Evolutionary conservation across 1,284 basidiomycete genomes (phyloP).

Genomic region (Fomes fomentarius): DNA sequence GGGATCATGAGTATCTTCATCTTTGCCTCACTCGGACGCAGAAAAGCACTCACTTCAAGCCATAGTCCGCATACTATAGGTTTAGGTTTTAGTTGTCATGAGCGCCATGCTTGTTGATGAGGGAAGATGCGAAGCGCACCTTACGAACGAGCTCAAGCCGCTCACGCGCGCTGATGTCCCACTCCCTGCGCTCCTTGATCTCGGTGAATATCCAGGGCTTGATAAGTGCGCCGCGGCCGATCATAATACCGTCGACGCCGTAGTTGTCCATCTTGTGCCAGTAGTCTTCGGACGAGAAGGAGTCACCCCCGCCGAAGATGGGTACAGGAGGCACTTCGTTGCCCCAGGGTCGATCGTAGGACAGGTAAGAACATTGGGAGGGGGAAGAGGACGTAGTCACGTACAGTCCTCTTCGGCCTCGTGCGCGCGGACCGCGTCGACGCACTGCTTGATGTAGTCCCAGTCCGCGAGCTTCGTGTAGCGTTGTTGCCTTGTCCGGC

Average conservation of each 20-base stretch:
- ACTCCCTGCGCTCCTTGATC: slow-evolving; percentile 88
- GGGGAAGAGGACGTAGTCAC: slow-evolving; percentile 32
- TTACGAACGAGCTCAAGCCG: slow-evolving; percentile 86
- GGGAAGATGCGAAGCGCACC: too few relatives aligned
- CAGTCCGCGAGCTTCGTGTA: slow-evolving; percentile 90
- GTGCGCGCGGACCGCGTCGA: slow-evolving; percentile 78
- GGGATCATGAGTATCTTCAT: slow-evolving; percentile 1
- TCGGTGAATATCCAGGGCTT: slow-evolving; percentile 98
- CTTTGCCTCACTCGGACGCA: neutral
- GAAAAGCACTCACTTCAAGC: slow-evolving; percentile 55
- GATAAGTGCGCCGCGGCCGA: slow-evolving; percentile 93
- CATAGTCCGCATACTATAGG: slow-evolving; percentile 78
- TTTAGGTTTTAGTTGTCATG: too few relatives aligned
- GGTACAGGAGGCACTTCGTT: slow-evolving; percentile 89
- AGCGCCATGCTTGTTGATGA: too few relatives aligned
- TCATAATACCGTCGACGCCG: slow-evolving; percentile 94
- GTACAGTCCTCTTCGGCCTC: slow-evolving; percentile 77
- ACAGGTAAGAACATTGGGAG: slow-evolving; percentile 2
- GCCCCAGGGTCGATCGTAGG: too few relatives aligned
- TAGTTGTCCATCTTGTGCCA: slow-evolving; percentile 77
- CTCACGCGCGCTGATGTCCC: slow-evolving; percentile 94
- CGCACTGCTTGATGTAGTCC: slow-evolving; percentile 89
- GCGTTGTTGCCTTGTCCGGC: slow-evolving; percentile 88
- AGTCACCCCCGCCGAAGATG: slow-evolving; percentile 96
- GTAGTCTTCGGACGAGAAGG: slow-evolving; percentile 87